These are phyloP conservation scores for Backusella parvicylindrica DNA, from an alignment of 192 early-diverging fungal species.

Conservation along the genomic window DNA sequence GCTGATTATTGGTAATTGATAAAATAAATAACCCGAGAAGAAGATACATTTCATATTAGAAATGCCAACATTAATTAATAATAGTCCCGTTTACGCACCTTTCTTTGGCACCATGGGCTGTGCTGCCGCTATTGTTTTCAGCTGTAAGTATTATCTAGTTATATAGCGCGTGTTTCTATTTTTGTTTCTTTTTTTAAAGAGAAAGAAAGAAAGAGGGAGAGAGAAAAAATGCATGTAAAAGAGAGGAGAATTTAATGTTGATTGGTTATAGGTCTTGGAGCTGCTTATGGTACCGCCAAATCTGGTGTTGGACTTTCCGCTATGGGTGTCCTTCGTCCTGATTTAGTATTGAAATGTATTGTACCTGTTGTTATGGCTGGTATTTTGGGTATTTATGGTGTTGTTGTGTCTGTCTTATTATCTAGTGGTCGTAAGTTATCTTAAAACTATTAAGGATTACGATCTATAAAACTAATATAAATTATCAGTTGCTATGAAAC, in stretches of 20 bases:
- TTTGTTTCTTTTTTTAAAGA: background rate
- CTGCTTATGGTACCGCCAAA: constrained; percentile 97
- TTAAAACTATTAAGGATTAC: background rate
- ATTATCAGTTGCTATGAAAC: constrained; percentile 37
- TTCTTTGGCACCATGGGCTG: constrained; percentile 95
- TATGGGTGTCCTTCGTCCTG: constrained; percentile 91
- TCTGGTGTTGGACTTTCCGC: constrained; percentile 95
- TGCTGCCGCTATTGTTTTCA: constrained; percentile 87
- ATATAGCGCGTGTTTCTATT: background rate
- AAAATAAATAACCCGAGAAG: background rate
- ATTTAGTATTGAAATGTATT: constrained; percentile 83
- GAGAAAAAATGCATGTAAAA: background rate
- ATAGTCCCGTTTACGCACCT: constrained; percentile 86
- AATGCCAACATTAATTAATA: background rate
- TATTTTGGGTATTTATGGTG: constrained; percentile 98
- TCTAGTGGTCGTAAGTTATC: constrained; percentile 64
- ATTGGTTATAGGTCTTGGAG: constrained; percentile 70
- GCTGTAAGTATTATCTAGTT: constrained; percentile 57
- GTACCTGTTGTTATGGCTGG: constrained; percentile 99
- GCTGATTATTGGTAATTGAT: background rate
- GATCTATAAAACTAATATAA: no score
- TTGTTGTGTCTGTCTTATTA: constrained; percentile 93
- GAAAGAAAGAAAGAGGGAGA: background rate
- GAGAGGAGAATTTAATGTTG: background rate
- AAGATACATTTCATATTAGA: background rate